Evolutionary conservation across 2,329 filamentous ascomycete species (phyloP).

Genomic region (Samsoniella hepiali): DNA sequence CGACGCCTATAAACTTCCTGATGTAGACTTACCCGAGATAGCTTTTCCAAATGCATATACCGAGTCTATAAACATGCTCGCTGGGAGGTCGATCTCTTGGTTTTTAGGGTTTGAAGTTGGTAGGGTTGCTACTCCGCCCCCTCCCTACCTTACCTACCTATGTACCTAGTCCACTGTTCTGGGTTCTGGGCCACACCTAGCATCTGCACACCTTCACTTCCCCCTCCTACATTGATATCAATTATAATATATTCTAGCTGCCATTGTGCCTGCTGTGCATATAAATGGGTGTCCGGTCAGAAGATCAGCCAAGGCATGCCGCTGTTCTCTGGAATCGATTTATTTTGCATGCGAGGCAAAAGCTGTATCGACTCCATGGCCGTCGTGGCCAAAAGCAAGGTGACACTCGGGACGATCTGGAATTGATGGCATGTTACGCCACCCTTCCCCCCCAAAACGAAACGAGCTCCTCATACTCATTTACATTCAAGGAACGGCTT

Average conservation of each 20-base stretch:
- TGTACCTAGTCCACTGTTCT: no score
- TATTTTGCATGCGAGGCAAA: background rate
- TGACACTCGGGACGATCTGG: slow-evolving; percentile 39
- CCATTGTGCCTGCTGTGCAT: background rate
- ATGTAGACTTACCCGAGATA: background rate
- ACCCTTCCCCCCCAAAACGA: background rate
- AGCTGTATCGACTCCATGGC: background rate
- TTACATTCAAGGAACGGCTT: slow-evolving; percentile 45
- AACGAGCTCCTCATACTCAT: background rate
- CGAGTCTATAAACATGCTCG: background rate
- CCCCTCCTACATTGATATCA: no score
- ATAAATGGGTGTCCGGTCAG: background rate
- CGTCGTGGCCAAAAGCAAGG: background rate
- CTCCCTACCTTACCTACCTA: background rate
- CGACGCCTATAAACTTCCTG: background rate
- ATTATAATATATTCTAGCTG: background rate
- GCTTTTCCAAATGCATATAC: background rate
- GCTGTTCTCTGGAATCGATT: background rate
- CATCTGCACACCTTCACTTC: no score
- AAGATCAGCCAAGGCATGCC: background rate
- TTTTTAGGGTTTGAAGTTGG: background rate
- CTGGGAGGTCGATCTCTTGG: background rate
- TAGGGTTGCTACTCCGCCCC: background rate
- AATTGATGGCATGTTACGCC: background rate
- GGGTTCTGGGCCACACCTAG: no score